A percentile compares a stretch with the other conserved stretches of the same genome.
phyloP scores from a whole-genome alignment of 768 basidiomycete species.

The Mycena filopes region DNA sequence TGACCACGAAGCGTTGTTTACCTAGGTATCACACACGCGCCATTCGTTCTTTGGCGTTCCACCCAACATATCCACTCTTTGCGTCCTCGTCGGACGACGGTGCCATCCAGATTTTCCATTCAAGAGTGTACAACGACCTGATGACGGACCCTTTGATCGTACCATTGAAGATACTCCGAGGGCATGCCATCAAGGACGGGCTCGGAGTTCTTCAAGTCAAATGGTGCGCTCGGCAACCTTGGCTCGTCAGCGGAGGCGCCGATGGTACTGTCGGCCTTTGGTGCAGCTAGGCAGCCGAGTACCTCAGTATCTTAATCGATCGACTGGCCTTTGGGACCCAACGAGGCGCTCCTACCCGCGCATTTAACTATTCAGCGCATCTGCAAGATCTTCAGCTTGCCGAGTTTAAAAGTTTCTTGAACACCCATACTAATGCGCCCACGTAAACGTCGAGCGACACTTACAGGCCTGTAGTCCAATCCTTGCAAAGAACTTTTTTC shows the following conservation, averaged over 20 bases:
- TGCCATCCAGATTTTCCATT: constrained; percentile 96
- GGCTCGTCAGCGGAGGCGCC: constrained; percentile 93
- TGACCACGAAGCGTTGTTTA: constrained; percentile 6
- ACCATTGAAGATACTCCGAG: constrained; percentile 93
- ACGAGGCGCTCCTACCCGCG: neutral
- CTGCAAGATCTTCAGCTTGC: constrained; percentile 4
- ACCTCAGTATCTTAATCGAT: constrained; percentile 8
- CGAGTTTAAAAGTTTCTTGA: constrained; percentile 27
- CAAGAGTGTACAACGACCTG: constrained; percentile 92
- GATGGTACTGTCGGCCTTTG: constrained; percentile 91
- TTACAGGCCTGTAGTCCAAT: neutral
- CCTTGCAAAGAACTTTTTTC: neutral
- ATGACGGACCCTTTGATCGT: constrained; percentile 98
- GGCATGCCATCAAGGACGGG: constrained; percentile 87
- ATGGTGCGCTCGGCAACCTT: constrained; percentile 92
- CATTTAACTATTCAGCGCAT: constrained; percentile 3
- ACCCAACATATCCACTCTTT: constrained; percentile 94
- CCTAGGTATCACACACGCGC: constrained; percentile 92
- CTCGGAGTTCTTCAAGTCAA: constrained; percentile 91
- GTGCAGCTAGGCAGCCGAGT: constrained; percentile 68
- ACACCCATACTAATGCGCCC: neutral
- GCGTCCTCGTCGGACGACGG: constrained; percentile 98
- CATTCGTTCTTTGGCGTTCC: constrained; percentile 93
- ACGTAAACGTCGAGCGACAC: constrained; percentile 10
- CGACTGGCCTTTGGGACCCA: neutral